A percentile compares a stretch with the other conserved stretches of the same genome.
Conservation (phyloP, 306 rosid species). For the Malus sylvestris region DNA sequence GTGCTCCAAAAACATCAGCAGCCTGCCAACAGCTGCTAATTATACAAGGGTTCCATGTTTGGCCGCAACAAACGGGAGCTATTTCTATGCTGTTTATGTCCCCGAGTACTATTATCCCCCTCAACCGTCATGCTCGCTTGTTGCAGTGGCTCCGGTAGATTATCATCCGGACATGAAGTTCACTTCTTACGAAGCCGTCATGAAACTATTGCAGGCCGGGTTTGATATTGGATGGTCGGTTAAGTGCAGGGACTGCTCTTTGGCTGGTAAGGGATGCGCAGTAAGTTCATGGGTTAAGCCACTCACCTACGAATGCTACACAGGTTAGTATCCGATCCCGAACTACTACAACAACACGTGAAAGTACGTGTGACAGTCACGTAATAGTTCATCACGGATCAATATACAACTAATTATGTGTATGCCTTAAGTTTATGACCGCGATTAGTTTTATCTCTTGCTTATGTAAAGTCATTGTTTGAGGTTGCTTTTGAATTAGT, state of each 20-base stretch:
- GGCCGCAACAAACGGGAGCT: neutral
- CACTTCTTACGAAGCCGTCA: neutral
- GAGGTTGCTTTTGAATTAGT: too few relatives aligned
- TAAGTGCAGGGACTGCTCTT: slow-evolving; percentile 16
- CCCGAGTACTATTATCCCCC: neutral
- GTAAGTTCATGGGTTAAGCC: neutral
- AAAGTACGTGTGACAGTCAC: neutral
- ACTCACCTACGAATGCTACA: neutral
- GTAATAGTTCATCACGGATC: neutral
- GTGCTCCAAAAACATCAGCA: slow-evolving; percentile 8
- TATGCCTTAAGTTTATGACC: neutral
- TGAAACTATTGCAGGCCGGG: neutral
- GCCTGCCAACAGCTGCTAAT: neutral
- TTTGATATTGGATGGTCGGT: slow-evolving; percentile 17
- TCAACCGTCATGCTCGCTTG: neutral
- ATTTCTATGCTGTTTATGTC: neutral
- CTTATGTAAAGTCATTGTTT: neutral
- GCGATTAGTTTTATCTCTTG: too few relatives aligned
- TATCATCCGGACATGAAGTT: neutral
- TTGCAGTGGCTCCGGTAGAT: neutral
- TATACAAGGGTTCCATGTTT: neutral
- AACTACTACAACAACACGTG: too few relatives aligned
- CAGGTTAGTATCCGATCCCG: neutral
- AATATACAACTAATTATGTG: neutral
- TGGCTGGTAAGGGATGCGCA: neutral